Percentiles rank a stretch among this genome's conserved stretches.
These are phyloP conservation scores for Cutaneotrichosporon dermatis DNA, from an alignment of 1,284 basidiomycete species.

Conservation along the genomic window DNA sequence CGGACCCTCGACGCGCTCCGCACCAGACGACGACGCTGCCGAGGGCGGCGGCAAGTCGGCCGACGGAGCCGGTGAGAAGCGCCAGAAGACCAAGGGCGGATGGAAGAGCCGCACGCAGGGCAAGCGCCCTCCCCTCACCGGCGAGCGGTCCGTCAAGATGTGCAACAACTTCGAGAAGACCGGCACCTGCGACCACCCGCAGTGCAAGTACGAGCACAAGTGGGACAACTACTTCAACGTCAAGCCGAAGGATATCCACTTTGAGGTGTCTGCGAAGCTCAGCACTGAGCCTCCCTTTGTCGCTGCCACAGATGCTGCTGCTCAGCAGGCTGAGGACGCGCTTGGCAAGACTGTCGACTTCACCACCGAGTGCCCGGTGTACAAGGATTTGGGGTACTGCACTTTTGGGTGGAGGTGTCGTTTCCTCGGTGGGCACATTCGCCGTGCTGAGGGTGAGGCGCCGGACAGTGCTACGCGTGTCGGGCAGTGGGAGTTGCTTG, in stretches of 20 bases:
- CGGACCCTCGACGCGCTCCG: slow-evolving; percentile 6
- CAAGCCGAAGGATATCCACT: slow-evolving; percentile 69
- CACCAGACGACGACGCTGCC: slow-evolving; percentile 61
- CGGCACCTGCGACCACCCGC: slow-evolving; percentile 22
- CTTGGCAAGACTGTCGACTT: slow-evolving; percentile 33
- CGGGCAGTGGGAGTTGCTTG: slow-evolving; percentile 47
- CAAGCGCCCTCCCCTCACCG: slow-evolving; percentile 62
- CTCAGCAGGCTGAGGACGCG: slow-evolving; percentile 21
- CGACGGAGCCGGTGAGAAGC: slow-evolving; percentile 29
- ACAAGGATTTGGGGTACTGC: slow-evolving; percentile 71
- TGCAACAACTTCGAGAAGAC: slow-evolving; percentile 41
- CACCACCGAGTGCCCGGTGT: slow-evolving; percentile 63
- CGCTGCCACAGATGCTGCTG: background rate
- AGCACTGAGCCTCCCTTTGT: slow-evolving; percentile 50
- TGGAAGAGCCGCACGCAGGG: slow-evolving; percentile 70
- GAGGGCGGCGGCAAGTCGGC: slow-evolving; percentile 49
- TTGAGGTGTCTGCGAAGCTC: slow-evolving; percentile 53
- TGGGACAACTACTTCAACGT: slow-evolving; percentile 66
- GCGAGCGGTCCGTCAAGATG: slow-evolving; percentile 35
- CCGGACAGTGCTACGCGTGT: slow-evolving; percentile 11
- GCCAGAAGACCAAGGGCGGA: slow-evolving; percentile 52
- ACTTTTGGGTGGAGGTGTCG: slow-evolving; percentile 85
- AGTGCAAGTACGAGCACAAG: slow-evolving; percentile 76
- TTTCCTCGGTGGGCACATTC: slow-evolving; percentile 73
- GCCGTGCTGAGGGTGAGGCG: slow-evolving; percentile 10